Conservation (phyloP, 2,329 filamentous ascomycete species). For the Magnaporthales sp. region DNA sequence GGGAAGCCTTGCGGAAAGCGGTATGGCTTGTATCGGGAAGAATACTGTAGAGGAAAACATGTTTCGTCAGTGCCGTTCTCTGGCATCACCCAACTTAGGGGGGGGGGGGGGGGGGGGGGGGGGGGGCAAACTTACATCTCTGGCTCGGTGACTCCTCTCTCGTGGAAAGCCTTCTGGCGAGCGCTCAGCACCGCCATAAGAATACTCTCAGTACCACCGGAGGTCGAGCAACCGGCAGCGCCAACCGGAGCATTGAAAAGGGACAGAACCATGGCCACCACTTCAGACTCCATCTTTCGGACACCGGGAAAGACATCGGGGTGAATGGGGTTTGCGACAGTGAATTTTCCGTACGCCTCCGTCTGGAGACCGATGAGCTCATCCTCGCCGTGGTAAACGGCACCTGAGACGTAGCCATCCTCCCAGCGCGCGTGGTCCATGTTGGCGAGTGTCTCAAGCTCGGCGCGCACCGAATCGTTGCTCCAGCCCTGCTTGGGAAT, state of each 20-base stretch:
- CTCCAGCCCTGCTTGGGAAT: constrained; percentile 80
- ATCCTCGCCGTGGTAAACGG: constrained; percentile 90
- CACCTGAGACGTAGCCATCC: constrained; percentile 86
- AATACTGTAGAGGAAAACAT: constrained; percentile 50
- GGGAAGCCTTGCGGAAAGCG: constrained; percentile 88
- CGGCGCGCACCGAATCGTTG: constrained; percentile 67
- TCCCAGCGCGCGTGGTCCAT: constrained; percentile 98
- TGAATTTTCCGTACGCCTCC: constrained; percentile 89
- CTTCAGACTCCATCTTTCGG: constrained; percentile 97
- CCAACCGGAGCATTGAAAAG: constrained; percentile 86
- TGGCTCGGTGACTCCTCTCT: constrained; percentile 82
- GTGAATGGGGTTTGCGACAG: constrained; percentile 92
- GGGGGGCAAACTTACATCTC: constrained; percentile 66
- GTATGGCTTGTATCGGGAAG: constrained; percentile 91
- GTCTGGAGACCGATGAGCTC: constrained; percentile 77
- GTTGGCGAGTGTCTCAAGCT: constrained; percentile 67
- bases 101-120: background rate
- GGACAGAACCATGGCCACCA: constrained; percentile 88
- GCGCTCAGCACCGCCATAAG: constrained; percentile 90
- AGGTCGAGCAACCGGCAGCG: constrained; percentile 81
- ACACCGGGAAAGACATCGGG: constrained; percentile 97
- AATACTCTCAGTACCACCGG: constrained; percentile 92
- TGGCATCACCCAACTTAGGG: background rate
- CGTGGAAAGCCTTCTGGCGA: constrained; percentile 76
- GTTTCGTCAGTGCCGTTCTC: background rate